phyloP scores from a whole-genome alignment of 768 basidiomycete species.

The Trametopsis cervina region DNA sequence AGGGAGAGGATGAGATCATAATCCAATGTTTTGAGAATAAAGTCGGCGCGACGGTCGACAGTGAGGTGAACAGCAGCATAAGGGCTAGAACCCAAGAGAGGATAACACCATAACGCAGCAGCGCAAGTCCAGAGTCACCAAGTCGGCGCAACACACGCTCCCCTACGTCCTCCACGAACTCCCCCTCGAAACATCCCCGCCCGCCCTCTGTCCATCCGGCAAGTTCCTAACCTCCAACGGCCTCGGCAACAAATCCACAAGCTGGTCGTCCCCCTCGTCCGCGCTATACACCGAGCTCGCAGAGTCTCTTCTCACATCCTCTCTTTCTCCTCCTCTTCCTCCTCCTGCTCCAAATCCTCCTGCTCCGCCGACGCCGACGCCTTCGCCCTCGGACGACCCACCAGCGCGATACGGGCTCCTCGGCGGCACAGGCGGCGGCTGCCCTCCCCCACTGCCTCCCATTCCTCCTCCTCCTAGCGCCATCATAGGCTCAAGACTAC shows the following conservation, averaged over 20 bases:
- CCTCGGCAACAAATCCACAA: slow-evolving; percentile 15
- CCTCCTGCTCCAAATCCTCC: too few species aligned
- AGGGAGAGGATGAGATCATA: too few species aligned
- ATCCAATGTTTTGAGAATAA: background rate
- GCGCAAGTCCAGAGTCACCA: background rate
- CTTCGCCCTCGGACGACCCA: slow-evolving; percentile 3
- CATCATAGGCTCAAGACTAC: slow-evolving; percentile 10
- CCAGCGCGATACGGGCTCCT: slow-evolving; percentile 14
- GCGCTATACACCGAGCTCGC: slow-evolving; percentile 18
- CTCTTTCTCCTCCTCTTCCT: too few species aligned
- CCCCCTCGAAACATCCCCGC: slow-evolving; percentile 18
- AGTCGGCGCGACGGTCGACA: background rate
- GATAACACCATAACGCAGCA: background rate
- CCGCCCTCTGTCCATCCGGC: slow-evolving; percentile 15
- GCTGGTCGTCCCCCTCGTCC: slow-evolving; percentile 8
- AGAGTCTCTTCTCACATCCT: too few species aligned
- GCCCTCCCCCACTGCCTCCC: too few species aligned
- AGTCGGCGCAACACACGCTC: background rate
- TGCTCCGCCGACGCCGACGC: background rate
- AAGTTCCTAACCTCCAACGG: slow-evolving; percentile 16
- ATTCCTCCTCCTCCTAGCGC: too few species aligned
- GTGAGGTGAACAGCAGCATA: background rate
- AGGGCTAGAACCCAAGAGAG: background rate
- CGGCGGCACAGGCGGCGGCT: slow-evolving; percentile 14
- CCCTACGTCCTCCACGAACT: slow-evolving; percentile 11